Percentiles rank a stretch among this genome's conserved stretches.
These are phyloP conservation scores for Microsporum audouinii DNA, from an alignment of 2,329 filamentous ascomycete genomes.

Conservation along the genomic window DNA sequence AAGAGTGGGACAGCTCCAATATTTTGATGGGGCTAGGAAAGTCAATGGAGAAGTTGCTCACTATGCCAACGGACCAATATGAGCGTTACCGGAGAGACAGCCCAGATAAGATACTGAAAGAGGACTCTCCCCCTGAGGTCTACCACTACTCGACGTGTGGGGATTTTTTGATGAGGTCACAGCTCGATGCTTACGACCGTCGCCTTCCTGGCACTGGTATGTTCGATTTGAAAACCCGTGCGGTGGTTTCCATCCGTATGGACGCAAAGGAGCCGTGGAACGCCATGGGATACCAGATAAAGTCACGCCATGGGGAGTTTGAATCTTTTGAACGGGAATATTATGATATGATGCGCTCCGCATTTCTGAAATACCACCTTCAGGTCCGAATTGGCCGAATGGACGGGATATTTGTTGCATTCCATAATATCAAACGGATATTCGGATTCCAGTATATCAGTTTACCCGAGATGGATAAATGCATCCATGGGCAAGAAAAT, in stretches of 20 bases:
- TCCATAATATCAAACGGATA: slow-evolving; percentile 86
- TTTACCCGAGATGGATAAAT: slow-evolving; percentile 74
- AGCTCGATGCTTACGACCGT: slow-evolving; percentile 79
- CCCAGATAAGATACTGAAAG: slow-evolving; percentile 52
- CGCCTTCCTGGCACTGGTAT: slow-evolving; percentile 82
- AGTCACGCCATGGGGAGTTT: slow-evolving; percentile 60
- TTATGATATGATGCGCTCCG: slow-evolving; percentile 89
- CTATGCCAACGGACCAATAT: slow-evolving; percentile 67
- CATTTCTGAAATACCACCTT: slow-evolving; percentile 91
- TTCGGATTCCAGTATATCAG: slow-evolving; percentile 96
- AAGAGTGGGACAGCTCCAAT: slow-evolving; percentile 74
- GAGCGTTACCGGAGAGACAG: slow-evolving; percentile 67
- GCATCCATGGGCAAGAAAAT: slow-evolving; percentile 68
- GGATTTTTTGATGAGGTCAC: slow-evolving; percentile 87
- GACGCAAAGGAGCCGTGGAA: slow-evolving; percentile 59
- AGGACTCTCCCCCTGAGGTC: slow-evolving; percentile 61
- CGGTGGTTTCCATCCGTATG: slow-evolving; percentile 87
- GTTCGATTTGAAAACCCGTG: slow-evolving; percentile 92
- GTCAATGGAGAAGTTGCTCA: slow-evolving; percentile 92
- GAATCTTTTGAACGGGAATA: slow-evolving; percentile 94
- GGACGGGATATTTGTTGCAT: slow-evolving; percentile 97
- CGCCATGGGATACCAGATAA: slow-evolving; percentile 80
- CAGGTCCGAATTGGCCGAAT: slow-evolving; percentile 96
- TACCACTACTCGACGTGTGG: slow-evolving; percentile 81
- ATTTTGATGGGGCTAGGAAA: slow-evolving; percentile 86